A percentile compares a stretch with the other conserved stretches of the same genome.
Evolutionary conservation across 129 eudicot species (phyloP).

Genomic region (Daucus carota): DNA sequence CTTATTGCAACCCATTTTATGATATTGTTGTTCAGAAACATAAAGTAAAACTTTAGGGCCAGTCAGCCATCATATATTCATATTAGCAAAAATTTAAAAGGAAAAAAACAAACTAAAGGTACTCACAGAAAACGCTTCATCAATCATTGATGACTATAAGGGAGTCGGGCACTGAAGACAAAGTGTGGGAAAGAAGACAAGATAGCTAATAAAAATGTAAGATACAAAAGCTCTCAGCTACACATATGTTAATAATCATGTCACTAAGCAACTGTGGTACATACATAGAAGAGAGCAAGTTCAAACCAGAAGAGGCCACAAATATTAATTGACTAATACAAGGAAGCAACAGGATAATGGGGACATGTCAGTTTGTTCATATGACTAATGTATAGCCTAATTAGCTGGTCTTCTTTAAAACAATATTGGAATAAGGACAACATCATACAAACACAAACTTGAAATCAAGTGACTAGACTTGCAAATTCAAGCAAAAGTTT

Average conservation of each 20-base stretch:
- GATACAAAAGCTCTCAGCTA: neutral
- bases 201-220: neutral
- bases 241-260: neutral
- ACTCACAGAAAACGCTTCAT: neutral
- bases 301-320: neutral
- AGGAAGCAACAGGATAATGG: neutral
- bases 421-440: neutral
- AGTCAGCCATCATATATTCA: neutral
- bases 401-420: neutral
- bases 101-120: neutral
- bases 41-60: neutral
- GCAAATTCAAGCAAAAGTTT: neutral
- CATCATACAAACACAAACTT: neutral
- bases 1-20: neutral
- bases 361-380: neutral
- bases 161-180: neutral
- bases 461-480: neutral
- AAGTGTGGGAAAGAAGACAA: neutral
- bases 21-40: neutral
- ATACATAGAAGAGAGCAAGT: neutral
- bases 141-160: neutral
- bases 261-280: neutral
- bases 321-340: neutral
- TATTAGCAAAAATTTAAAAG: neutral
- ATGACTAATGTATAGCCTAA: neutral